phyloP scores from a whole-genome alignment of 2,329 filamentous ascomycete species.

The Coniochaeta ligniaria region DNA sequence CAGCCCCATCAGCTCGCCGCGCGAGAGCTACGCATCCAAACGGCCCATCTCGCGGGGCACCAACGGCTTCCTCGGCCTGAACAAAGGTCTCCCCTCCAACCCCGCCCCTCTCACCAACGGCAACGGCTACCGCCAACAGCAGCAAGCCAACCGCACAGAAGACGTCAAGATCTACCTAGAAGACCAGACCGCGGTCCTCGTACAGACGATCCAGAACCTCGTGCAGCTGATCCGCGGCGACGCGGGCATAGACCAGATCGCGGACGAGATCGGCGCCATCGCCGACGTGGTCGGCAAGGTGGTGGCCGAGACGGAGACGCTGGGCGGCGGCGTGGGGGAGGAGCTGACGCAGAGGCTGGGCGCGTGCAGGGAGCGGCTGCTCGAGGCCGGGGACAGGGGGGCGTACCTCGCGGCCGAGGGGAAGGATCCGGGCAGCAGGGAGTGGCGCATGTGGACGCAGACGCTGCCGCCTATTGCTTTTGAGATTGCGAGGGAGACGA shows the following conservation, averaged over 20 bases:
- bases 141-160: slow-evolving; percentile 33
- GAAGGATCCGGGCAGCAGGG: slow-evolving; percentile 41
- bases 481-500: slow-evolving; percentile 74
- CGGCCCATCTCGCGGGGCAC: slow-evolving; percentile 22
- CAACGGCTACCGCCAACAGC: slow-evolving; percentile 27
- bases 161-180: slow-evolving; percentile 68
- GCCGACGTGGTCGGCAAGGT: slow-evolving; percentile 64
- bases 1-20: slow-evolving; percentile 64
- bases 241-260: slow-evolving; percentile 56
- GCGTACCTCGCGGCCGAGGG: slow-evolving; percentile 48
- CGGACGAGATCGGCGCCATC: slow-evolving; percentile 64
- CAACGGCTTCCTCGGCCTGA: slow-evolving; percentile 23
- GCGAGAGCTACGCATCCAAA: slow-evolving; percentile 41
- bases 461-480: slow-evolving; percentile 79
- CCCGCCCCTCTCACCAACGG: slow-evolving; percentile 24
- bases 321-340: slow-evolving; percentile 42
- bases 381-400: slow-evolving; percentile 56
- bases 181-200: slow-evolving; percentile 71
- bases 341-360: slow-evolving; percentile 48
- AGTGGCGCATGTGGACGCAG: slow-evolving; percentile 60
- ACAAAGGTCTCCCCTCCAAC: slow-evolving; percentile 24
- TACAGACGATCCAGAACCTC: slow-evolving; percentile 75
- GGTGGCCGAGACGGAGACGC: slow-evolving; percentile 55
- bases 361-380: slow-evolving; percentile 56
- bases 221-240: slow-evolving; percentile 65